Base-by-base conservation (phyloP, 1,284 basidiomycete genomes). In the Inonotus hispidus region DNA sequence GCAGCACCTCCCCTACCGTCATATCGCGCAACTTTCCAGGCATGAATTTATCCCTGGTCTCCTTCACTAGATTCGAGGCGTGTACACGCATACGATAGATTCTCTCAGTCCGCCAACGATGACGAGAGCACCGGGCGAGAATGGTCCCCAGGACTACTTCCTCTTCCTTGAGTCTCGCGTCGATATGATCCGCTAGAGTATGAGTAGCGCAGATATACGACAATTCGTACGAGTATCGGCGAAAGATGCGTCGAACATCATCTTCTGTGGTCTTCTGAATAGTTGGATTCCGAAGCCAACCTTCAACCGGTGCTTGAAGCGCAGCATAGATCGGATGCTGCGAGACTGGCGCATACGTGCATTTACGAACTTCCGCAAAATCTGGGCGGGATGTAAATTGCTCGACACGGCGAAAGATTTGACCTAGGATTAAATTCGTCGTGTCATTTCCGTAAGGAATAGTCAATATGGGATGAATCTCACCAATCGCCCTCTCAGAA, bases 111-210 rank as follows among this genome's bases (percentile, higher is more conserved):
- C 87, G 75, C 77, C 80, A 85, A 38, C 84, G 73, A 58, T 74
- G 79, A 64, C 88, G 83, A 1, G 80, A 71, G 66, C 82, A 84
- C 59, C 83, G 84, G 0, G 84, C 85, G 43, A 89, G 72, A 62
- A 92, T 92, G 0, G 85, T 85, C 14, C 88, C 88, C 7, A 85
- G 74, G 1, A 90, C 83, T 25, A 90, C 77, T 67, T 92, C 90
- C 58, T 87, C 85, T 68, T 92, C 90, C 4, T 79, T 71, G 37
- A 92, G 74, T 14, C 77, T 74, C 14, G 77, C 77, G 13, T 81
- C 83, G 2, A 82, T 78, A 13, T 77, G 74, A 56, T 82, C 79
- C 4, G 85, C 82, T 21, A 91, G 71, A 0, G 87, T 82, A 68
- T 89, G 87, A 0, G 84, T 87, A n/a, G 77, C 72, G 66, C 83